These are phyloP conservation scores for Spergularia bocconei DNA, from an alignment of 148 eudicot genomes.

Conservation along the genomic window DNA sequence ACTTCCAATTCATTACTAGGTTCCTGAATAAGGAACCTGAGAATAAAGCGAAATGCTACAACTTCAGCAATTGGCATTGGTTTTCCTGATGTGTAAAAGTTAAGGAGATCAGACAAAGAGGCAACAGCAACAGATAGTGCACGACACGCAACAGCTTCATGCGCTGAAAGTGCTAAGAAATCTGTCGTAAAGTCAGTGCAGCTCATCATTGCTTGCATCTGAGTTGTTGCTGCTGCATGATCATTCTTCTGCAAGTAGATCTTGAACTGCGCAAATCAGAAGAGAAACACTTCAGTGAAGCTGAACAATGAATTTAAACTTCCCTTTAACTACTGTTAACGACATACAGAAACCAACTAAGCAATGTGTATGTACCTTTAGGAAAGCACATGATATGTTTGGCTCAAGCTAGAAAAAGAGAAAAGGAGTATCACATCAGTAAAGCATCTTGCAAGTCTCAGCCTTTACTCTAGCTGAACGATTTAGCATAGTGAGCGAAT, in stretches of 20 bases:
- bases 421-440: slow-evolving; percentile 27
- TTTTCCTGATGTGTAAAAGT: slow-evolving; percentile 73
- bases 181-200: slow-evolving; percentile 89
- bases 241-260: slow-evolving; percentile 76
- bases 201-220: slow-evolving; percentile 72
- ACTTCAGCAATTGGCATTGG: slow-evolving; percentile 67
- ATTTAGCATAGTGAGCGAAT: background rate
- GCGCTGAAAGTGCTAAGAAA: slow-evolving; percentile 79
- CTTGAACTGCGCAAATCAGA: slow-evolving; percentile 66
- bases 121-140: slow-evolving; percentile 81
- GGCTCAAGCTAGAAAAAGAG: slow-evolving; percentile 79
- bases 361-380: slow-evolving; percentile 54
- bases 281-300: slow-evolving; percentile 4
- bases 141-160: slow-evolving; percentile 83
- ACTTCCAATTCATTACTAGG: slow-evolving; percentile 56
- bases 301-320: background rate
- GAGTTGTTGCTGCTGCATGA: slow-evolving; percentile 61
- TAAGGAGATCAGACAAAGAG: slow-evolving; percentile 67
- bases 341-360: background rate
- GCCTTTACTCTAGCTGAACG: background rate
- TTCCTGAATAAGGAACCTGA: slow-evolving; percentile 60
- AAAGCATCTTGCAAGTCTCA: background rate
- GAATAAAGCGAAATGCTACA: slow-evolving; percentile 62
- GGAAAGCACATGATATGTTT: slow-evolving; percentile 71
- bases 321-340: background rate